Base-by-base conservation (phyloP, 805 yeast species). In the Myxozyma lipomycoides region DNA sequence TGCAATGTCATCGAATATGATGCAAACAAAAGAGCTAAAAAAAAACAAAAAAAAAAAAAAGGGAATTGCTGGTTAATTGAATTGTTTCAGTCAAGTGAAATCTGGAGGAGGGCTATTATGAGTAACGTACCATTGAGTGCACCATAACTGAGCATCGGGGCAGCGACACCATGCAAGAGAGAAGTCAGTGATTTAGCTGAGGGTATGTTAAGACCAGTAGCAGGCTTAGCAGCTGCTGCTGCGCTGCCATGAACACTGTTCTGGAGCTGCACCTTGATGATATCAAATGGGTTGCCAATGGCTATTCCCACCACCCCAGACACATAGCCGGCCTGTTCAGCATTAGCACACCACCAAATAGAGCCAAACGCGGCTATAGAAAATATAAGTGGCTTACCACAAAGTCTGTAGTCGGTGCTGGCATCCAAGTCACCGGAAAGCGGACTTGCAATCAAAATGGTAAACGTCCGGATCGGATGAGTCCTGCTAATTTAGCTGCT, bases 221-320 rank as follows among this genome's bases (percentile, higher is more conserved):
- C 35, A n/a, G 22, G 0, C 21, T 41, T 17, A 25, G 7, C 18
- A 22, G 45, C 9, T 12, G n/a, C 45, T 36, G 9, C 36, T 4
- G 42, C 25, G 5, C 49, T 19, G 10, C 28, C 15, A 5, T 41
- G 39, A 15, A 35, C 19, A 18, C 51, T 41, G 39, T 45, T 47
- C 47, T 60, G 63, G 4, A 60, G 49, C 42, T 46, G 49, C 23
- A 60, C 63, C 46, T 60, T 60, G 45, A 60, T 40, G 26, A 60
- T 60, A 36, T 60, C 63, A 23, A 60, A 52, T 19, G 63, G 63
- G 32, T 60, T 60, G 18, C 63, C 63, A 12, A 61, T 43, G n/a
- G 61, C 45, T 9, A 60, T 58, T 24, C 63, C 61, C 10, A 49
- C 58, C n/a, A 50, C 62, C 12, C 63, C 63, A 10, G 63, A 52